Base-by-base conservation (phyloP, 148 eudicot genomes). In the Rhododendron williamsianum region DNA sequence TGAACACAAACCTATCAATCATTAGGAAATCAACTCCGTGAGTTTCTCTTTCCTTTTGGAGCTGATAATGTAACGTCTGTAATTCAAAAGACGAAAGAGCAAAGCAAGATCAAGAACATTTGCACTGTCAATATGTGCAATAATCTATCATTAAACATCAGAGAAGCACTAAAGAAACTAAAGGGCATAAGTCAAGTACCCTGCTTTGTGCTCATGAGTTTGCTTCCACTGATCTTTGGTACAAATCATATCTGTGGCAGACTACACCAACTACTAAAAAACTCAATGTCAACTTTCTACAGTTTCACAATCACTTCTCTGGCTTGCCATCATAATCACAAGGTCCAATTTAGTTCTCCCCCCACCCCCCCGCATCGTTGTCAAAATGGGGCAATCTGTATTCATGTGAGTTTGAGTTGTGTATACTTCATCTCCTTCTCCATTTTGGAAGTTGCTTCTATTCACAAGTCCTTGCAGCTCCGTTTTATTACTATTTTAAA, bases 1-100 rank as follows among this genome's bases (percentile, higher is more conserved):
- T 33, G 10, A 33, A 36, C 13, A 79, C 89, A 82, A 84, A 93
- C 98, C 98, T 93, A 93, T 96, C 99, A 87, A 94, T 91, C 93
- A 96, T 91, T 89, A 96, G 91, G 82, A 93, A 89, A 86, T 86
- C 91, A 83, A 85, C 73, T 45, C 89, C 90, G 77, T 82, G 91
- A 78, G 77, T 86, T 83, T 87, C 88, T 84, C 88, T 93, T 82
- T 74, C 88, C 82, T 85, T 84, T 83, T 87, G 90, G 81, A 91
- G 90, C 81, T 85, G 89, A 81, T 80, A 78, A 84, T 87, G 90
- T 90, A 95, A 67, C 46, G 95, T 91, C 98, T 95, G 93, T 76
- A 85, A 85, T 30, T 83, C 46, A 86, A 7, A 65, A 48, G 71
- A 85, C 36, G 63, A 73, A 80, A 41, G 25, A 77, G 48, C 13